Base-by-base conservation (phyloP, 768 basidiomycete species). In the Leccinum rimulosum region DNA sequence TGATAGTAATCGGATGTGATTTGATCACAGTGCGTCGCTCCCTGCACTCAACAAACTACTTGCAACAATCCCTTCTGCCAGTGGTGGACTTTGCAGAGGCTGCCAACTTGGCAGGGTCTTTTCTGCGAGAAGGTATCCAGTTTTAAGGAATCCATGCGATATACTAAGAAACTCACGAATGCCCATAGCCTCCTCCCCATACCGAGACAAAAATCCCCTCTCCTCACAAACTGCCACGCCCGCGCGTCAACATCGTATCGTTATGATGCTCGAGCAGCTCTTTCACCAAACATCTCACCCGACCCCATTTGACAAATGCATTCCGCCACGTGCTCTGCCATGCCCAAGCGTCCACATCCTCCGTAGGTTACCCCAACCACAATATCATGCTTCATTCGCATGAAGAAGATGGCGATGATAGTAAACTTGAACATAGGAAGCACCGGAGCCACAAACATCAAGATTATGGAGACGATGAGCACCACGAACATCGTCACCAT, bases 81-180 rank as follows among this genome's bases (percentile, higher is more conserved):
- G 25, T 95, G 93, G 93, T 99, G 97, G 97, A 98, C 96, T 8
- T 94, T 90, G 8, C 95, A 98, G 71, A 86, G 96, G 7, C 96
- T 96, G 85, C 93, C 94, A 1, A 95, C 94, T 1, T 97, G 94
- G 95, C 93, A 97, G 72, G 93, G 89, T 86, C 81, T 98, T 36
- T 98, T 97, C 86, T 97, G 95, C 94, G 94, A 96, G 84, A 96
- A 95, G 77, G 93, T 92, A 7, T 93, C 90, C 60, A 95, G 95
- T 48, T 98, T 98, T 79, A 95, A 98, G 70, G 92, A 94, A 70
- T 93, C 91, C 0, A 95, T 95, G 93, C 77, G 92, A 67, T 95
- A 94, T 22, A 22, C 22, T 81, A 94, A 94, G 79, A 95, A 94
- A 72, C 82, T 98, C 62, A 98, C 96, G 52, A 99, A 98, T 70